Percentiles rank a stretch among this genome's conserved stretches.
These are phyloP conservation scores for Elsinoe australis DNA, from an alignment of 2,329 filamentous ascomycete genomes.

Conservation along the genomic window DNA sequence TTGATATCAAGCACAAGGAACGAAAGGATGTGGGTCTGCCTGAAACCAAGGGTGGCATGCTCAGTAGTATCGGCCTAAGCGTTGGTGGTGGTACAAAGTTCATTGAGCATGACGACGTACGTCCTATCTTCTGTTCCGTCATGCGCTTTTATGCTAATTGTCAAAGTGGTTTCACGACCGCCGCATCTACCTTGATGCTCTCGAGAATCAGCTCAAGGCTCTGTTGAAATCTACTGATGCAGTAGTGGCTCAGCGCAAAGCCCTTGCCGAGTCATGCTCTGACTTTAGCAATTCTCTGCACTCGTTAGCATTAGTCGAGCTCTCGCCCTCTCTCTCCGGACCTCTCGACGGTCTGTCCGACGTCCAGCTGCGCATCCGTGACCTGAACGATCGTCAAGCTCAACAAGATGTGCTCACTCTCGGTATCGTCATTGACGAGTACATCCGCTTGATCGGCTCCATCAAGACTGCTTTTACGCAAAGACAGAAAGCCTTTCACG, in stretches of 20 bases:
- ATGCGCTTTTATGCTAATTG: constrained; percentile 20
- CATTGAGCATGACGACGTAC: constrained; percentile 90
- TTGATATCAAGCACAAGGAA: constrained; percentile 97
- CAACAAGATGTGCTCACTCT: constrained; percentile 95
- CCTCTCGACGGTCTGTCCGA: constrained; percentile 89
- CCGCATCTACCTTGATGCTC: constrained; percentile 84
- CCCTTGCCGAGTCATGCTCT: constrained; percentile 82
- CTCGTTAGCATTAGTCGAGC: constrained; percentile 81
- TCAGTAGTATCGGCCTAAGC: constrained; percentile 73
- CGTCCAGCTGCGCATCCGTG: constrained; percentile 84
- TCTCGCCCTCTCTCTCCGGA: constrained; percentile 78
- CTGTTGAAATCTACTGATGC: constrained; percentile 89
- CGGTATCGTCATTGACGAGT: constrained; percentile 96
- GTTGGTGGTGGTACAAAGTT: constrained; percentile 75
- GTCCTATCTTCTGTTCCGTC: constrained; percentile 29
- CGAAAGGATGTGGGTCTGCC: constrained; percentile 58
- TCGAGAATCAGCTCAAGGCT: constrained; percentile 84
- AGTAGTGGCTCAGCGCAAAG: constrained; percentile 86
- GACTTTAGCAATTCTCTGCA: constrained; percentile 94
- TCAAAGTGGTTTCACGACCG: constrained; percentile 92
- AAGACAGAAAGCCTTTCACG: constrained; percentile 90
- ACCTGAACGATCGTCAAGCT: constrained; percentile 92
- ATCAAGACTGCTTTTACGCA: constrained; percentile 90
- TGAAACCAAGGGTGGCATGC: constrained; percentile 80
- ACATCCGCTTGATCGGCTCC: constrained; percentile 89